Evolutionary conservation across 352 stramenopile species (phyloP).

Genomic region (Porosira glacialis): DNA sequence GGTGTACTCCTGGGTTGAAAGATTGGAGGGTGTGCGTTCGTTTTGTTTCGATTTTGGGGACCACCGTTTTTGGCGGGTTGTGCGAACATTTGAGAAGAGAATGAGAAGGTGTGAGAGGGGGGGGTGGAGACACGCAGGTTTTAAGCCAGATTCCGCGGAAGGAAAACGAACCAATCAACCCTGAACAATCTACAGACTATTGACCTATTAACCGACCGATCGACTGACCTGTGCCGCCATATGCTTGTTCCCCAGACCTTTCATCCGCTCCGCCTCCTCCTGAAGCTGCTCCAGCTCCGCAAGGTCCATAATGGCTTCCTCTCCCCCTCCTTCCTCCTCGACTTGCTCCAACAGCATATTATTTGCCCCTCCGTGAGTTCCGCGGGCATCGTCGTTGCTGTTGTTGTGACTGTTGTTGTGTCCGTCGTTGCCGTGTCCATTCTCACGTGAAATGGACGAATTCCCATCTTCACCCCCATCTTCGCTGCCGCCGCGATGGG

Average conservation of each 20-base stretch:
- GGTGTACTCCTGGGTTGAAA: slow-evolving; percentile 79
- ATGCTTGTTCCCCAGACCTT: slow-evolving; percentile 78
- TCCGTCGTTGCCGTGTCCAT: neutral
- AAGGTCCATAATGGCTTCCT: slow-evolving; percentile 73
- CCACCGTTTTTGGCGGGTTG: too few relatives aligned
- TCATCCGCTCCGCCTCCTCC: slow-evolving; percentile 77
- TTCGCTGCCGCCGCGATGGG: too few relatives aligned
- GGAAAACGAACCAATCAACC: too few relatives aligned
- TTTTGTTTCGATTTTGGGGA: slow-evolving; percentile 7
- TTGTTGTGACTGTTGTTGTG: slow-evolving; percentile 10
- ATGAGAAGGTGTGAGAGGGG: too few relatives aligned
- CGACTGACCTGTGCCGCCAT: slow-evolving; percentile 78
- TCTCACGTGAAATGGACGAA: too few relatives aligned
- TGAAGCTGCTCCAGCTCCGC: slow-evolving; percentile 73
- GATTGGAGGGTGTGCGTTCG: too few relatives aligned
- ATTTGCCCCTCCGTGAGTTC: slow-evolving; percentile 1
- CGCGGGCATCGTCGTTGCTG: neutral
- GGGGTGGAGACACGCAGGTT: too few relatives aligned
- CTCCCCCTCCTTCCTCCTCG: slow-evolving; percentile 10
- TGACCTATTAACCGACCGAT: slow-evolving; percentile 42
- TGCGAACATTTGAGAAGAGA: too few relatives aligned
- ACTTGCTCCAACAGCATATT: too few relatives aligned
- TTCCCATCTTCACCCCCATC: too few relatives aligned
- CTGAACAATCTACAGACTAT: too few relatives aligned
- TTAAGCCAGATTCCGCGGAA: too few relatives aligned